Base-by-base conservation (phyloP, 2,329 filamentous ascomycete species). In the Plectosphaerella sp. region DNA sequence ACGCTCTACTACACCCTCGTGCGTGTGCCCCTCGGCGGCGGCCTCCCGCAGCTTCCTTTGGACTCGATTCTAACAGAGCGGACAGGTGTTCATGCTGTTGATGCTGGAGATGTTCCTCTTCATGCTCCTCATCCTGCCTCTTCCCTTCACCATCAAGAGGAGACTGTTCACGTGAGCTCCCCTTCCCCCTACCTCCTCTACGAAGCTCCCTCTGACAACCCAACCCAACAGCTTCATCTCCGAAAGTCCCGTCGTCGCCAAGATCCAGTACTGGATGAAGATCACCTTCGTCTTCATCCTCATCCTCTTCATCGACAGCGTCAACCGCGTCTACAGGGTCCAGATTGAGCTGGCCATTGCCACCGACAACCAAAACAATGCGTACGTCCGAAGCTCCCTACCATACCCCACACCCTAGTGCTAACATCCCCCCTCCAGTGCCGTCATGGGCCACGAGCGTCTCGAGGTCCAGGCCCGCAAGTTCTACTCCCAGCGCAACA, bases 401-500 rank as follows among this genome's bases (percentile, higher is more conserved):
- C 10, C 41, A 20, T 16, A 18, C 6, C 16, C 18, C 10, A 20
- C 5, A 18, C 6, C 16, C 18, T 3, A 16, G 8, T 5, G 41
- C 15, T 22, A 18, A 41, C 18, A 12, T 41, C 22, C 24, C 43
- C n/a, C n/a, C n/a, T n/a, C 33, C 52, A 72, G 88, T 66, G 83
- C 86, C 49, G 85, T 92, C 54, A 84, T 97, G 64, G 93, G 94
- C 58, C 87, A 90, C 67, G 94, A 97, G 70, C 93, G 94, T 59
- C 91, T 96, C 83, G 94, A 99, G 76, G 93, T 97, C 49, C 94
- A 99, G 74, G 93, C 94, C 59, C 91, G 94, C 82, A 99, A 99
- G 77, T 99, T 99, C 81, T 99, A 99, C 83, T 96, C 92, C 57
- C 93, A 99, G 79, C 92, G 94, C 73, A 99, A 99, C 85, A 99